Evolutionary conservation across 257 asterid genomes (phyloP).

Genomic region (Penstemon eatonii): DNA sequence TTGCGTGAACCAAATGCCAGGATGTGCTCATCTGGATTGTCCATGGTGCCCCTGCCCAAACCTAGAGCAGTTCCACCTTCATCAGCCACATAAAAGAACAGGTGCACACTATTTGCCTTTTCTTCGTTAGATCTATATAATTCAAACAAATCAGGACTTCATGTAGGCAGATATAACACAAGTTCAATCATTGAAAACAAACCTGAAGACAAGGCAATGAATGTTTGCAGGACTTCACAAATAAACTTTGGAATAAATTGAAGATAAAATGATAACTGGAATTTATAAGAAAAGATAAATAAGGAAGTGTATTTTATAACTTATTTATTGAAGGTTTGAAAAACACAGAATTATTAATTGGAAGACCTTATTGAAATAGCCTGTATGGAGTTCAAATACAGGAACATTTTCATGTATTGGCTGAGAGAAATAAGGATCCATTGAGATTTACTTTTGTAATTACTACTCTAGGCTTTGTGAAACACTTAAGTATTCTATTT

Average conservation of each 20-base stretch:
- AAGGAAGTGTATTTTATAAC: not conserved
- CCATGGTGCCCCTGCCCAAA: constrained; percentile 54
- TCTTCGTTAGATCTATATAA: constrained; percentile 49
- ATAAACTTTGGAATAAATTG: constrained; percentile 7
- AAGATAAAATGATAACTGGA: constrained; percentile 12
- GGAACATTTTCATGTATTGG: constrained; percentile 17
- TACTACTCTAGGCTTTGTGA: not conserved
- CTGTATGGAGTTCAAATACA: constrained; percentile 20
- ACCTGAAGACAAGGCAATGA: constrained; percentile 7
- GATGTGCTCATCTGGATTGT: constrained; percentile 44
- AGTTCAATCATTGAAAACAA: constrained; percentile 9
- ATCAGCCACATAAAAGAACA: constrained; percentile 95
- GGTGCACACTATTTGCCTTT: constrained; percentile 54
- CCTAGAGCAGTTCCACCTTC: constrained; percentile 69
- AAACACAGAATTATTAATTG: constrained; percentile 7
- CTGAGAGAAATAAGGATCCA: constrained; percentile 9
- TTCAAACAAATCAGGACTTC: constrained; percentile 28
- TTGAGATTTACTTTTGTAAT: not conserved
- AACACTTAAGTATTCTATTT: constrained; percentile 2
- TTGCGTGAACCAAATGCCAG: constrained; percentile 68
- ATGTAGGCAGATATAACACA: constrained; percentile 21
- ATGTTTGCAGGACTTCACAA: constrained; percentile 24
- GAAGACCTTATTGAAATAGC: not conserved
- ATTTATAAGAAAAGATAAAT: not conserved
- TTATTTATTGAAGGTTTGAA: not conserved